Percentiles rank a stretch among this genome's conserved stretches.
These are phyloP conservation scores for Eucalyptus erythrocorys DNA, from an alignment of 345 rosid genomes.

Conservation along the genomic window DNA sequence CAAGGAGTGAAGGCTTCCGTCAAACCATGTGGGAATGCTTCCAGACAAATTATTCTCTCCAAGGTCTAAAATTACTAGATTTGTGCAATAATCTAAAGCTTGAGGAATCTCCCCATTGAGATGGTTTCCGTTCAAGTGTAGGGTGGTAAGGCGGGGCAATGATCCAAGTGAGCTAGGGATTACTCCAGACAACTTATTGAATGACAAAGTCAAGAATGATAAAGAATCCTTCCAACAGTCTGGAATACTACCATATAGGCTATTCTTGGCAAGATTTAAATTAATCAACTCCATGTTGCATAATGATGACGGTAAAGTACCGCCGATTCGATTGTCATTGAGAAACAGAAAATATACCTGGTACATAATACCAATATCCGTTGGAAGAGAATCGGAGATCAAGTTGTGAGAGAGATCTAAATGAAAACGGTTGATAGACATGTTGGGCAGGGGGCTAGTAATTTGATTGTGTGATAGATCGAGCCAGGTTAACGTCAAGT, in stretches of 20 bases:
- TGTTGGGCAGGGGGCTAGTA: too few species aligned
- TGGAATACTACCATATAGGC: rapidly evolving
- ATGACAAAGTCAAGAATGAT: too few species aligned
- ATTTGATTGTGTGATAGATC: too few species aligned
- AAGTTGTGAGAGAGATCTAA: too few species aligned
- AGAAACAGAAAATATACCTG: rapidly evolving
- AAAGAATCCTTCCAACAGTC: too few species aligned
- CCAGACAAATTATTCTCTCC: neutral
- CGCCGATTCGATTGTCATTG: rapidly evolving
- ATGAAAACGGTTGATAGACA: rapidly evolving
- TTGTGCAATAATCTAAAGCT: neutral
- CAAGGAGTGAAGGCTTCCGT: neutral
- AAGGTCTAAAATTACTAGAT: neutral
- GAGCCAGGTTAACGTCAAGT: rapidly evolving
- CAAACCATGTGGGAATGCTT: neutral
- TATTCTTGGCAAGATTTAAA: too few species aligned
- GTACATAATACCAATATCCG: too few species aligned
- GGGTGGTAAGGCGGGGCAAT: rapidly evolving
- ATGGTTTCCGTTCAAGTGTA: neutral
- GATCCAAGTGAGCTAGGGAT: too few species aligned
- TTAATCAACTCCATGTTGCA: rapidly evolving
- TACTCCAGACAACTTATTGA: too few species aligned
- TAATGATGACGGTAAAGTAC: too few species aligned
- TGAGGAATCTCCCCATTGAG: neutral
- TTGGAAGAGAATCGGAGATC: too few species aligned